These are phyloP conservation scores for Alopecurus myosuroides DNA, from an alignment of 176 grass and related monocot species.

Conservation along the genomic window DNA sequence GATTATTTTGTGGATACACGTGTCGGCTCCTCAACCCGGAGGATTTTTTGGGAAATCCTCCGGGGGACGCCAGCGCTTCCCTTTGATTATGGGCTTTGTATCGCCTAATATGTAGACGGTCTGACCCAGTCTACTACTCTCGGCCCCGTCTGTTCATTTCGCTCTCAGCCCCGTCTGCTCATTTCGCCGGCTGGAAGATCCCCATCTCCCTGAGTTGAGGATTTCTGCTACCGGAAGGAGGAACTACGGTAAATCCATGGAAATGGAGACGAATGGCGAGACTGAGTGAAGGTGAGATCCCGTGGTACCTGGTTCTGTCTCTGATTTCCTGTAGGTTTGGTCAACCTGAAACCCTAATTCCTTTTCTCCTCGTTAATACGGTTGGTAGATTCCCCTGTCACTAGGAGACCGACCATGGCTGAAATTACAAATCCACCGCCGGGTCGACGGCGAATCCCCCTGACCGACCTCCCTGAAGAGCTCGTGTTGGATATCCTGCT, in stretches of 20 bases:
- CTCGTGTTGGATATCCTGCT: constrained; percentile 7
- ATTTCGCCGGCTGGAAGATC: background rate
- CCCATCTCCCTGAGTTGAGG: background rate
- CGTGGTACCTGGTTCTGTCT: background rate
- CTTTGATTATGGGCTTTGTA: background rate
- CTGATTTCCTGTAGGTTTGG: background rate
- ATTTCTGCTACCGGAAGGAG: background rate
- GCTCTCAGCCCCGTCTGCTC: background rate
- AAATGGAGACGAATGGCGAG: background rate
- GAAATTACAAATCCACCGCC: background rate
- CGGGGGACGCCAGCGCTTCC: too few species aligned
- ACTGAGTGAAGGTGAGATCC: background rate
- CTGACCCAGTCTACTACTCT: background rate
- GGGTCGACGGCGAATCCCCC: background rate
- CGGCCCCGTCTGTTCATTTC: too few species aligned
- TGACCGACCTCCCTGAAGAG: background rate
- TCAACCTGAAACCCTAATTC: background rate
- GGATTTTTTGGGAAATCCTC: too few species aligned
- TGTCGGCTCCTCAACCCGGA: too few species aligned
- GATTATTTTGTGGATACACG: too few species aligned
- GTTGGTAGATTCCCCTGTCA: background rate
- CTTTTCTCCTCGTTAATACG: background rate
- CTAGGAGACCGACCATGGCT: background rate
- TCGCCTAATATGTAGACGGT: background rate
- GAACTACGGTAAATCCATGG: background rate